A percentile compares a stretch with the other conserved stretches of the same genome.
Conservation (phyloP, 108 stramenopile species). For the Nitzschia inconspicua region DNA sequence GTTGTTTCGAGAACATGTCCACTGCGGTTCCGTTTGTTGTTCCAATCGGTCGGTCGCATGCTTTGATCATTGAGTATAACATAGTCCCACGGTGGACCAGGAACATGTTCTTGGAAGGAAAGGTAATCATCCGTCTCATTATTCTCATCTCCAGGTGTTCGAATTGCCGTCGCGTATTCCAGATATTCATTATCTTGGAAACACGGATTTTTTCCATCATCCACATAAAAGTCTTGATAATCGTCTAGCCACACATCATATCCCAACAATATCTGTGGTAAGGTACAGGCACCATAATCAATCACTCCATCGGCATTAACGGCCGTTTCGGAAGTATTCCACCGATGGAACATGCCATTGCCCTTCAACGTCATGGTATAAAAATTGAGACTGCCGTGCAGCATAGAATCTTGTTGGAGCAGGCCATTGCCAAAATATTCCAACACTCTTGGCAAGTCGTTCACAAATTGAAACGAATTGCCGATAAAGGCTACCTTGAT, state of each 20-base stretch:
- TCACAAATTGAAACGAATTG: slow-evolving; percentile 41
- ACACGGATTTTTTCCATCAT: slow-evolving; percentile 48
- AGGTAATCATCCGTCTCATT: background rate
- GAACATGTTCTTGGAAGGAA: no score
- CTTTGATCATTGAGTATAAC: slow-evolving; percentile 48
- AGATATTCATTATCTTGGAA: slow-evolving; percentile 20
- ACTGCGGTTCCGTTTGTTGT: slow-evolving; percentile 13
- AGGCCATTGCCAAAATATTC: slow-evolving; percentile 6
- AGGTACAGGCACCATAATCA: slow-evolving; percentile 51
- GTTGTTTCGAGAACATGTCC: slow-evolving; percentile 2
- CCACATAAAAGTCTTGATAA: slow-evolving; percentile 13
- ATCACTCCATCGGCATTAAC: slow-evolving; percentile 19
- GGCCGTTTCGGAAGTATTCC: slow-evolving; percentile 18
- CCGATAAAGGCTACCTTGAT: slow-evolving; percentile 49
- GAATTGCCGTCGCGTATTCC: slow-evolving; percentile 1
- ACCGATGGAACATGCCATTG: slow-evolving; percentile 45
- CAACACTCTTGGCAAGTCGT: slow-evolving; percentile 48
- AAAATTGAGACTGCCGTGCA: slow-evolving; percentile 20
- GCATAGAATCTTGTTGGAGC: slow-evolving; percentile 37
- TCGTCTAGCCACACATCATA: slow-evolving; percentile 20
- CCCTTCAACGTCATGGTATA: slow-evolving; percentile 28
- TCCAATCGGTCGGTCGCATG: slow-evolving; percentile 22
- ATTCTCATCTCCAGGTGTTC: background rate
- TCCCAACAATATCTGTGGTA: slow-evolving; percentile 41
- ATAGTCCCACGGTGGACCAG: slow-evolving; percentile 31